phyloP scores from a whole-genome alignment of 768 basidiomycete genomes.

The Termitomyces eurrhizus region DNA sequence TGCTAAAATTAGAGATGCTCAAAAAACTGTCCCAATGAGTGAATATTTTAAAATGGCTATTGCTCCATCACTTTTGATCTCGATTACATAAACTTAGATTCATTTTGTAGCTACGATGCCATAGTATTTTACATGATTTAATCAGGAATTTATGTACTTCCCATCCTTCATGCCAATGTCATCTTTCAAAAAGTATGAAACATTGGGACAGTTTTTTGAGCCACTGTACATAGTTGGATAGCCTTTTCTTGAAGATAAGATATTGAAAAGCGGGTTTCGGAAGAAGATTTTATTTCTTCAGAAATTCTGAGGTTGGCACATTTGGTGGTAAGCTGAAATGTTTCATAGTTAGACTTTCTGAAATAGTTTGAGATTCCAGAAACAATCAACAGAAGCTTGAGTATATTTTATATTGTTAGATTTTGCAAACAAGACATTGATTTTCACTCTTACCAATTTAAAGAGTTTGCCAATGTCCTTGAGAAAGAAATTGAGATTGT shows the following conservation, averaged over 20 bases:
- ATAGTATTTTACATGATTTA: no score
- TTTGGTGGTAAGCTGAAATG: not conserved
- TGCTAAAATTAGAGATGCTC: no score
- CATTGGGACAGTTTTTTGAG: no score
- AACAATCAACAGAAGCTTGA: not conserved
- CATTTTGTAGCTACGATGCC: no score
- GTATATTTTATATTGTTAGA: no score
- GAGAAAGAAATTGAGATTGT: constrained; percentile 22
- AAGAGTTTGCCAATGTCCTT: constrained; percentile 25
- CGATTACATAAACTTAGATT: no score
- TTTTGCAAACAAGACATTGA: not conserved
- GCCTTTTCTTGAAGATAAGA: not conserved
- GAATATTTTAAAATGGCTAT: no score
- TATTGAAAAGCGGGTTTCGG: not conserved
- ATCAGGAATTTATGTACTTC: no score
- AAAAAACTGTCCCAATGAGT: no score
- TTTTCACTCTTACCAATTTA: not conserved
- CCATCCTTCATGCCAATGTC: no score
- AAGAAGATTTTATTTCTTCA: not conserved
- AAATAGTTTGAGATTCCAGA: not conserved
- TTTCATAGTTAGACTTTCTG: not conserved
- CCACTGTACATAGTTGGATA: not conserved
- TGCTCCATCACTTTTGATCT: no score
- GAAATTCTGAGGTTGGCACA: not conserved
- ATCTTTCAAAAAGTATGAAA: no score